Base-by-base conservation (phyloP, 2,329 filamentous ascomycete genomes). In the Ophiostoma quercus region DNA sequence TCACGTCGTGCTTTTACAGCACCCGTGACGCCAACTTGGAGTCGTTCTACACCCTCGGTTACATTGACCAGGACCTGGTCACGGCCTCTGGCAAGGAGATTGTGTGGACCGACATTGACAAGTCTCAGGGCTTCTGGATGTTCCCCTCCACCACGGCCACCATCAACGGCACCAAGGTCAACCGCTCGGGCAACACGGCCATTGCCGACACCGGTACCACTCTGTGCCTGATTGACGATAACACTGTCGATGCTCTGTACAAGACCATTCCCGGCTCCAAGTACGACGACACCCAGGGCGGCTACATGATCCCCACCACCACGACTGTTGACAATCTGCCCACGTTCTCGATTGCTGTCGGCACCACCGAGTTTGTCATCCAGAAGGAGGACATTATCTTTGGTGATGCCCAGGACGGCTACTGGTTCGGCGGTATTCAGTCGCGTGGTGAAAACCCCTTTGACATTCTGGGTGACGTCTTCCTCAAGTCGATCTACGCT, bases 161-260 rank as follows among this genome's bases (percentile, higher is more conserved):
- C 0, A 80, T 92, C 72, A 87, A 87, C 73, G 87, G 85, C 70
- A 80, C 84, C 71, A 80, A 79, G 1, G 77, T 88, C 37, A 67
- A 78, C 1, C 81, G 84, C 11, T 76, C 79, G 2, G 82, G 81
- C 66, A 91, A 91, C 78, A 87, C 80, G 39, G 88, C 89, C 66
- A 91, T 92, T 73, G 87, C 85, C 43, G 90, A 92, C 76, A 92
- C 90, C 0, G 90, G 89, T 69, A 91, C 89, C 39, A 90, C 89
- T 0, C 83, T 92, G 67, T 85, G 85, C 1, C 82, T 92, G 41
- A 81, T 92, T 66, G 84, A 85, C 57, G 90, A 92, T 75, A 76
- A 78, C 1, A 82, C 85, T 14, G 88, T 85, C 75, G 79, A 87
- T 71, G 84, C 84, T 2, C 82, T 92, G 72, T 92, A 92, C 77